These are phyloP conservation scores for Calonectria pseudoturangicola DNA, from an alignment of 2,329 filamentous ascomycete genomes.

Conservation along the genomic window DNA sequence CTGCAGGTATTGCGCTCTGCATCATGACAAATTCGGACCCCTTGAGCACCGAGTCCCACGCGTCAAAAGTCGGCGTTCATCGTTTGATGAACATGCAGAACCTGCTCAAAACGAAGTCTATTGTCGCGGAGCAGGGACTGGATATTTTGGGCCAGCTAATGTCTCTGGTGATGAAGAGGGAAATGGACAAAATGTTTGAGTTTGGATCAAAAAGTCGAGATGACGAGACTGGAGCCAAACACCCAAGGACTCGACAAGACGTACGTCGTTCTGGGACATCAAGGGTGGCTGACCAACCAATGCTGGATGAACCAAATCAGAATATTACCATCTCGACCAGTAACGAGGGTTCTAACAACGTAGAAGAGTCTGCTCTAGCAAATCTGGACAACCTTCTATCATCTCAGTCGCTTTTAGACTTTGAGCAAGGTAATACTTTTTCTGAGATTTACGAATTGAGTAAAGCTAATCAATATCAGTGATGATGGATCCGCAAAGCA, in stretches of 20 bases:
- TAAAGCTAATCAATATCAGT: background rate
- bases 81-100: constrained; percentile 51
- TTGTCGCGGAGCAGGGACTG: constrained; percentile 51
- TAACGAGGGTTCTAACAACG: too few relatives aligned
- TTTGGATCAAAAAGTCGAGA: constrained; percentile 26
- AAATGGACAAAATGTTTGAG: constrained; percentile 47
- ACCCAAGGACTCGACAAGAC: background rate
- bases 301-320: background rate
- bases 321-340: too few relatives aligned
- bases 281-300: background rate
- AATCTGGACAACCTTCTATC: background rate
- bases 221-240: background rate
- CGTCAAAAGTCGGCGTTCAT: constrained; percentile 49
- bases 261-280: background rate
- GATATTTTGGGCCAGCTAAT: constrained; percentile 46
- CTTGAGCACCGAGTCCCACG: constrained; percentile 46
- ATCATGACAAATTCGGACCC: constrained; percentile 50
- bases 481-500: background rate
- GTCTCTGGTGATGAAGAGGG: constrained; percentile 49
- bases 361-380: background rate
- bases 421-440: background rate
- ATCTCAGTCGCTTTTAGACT: background rate
- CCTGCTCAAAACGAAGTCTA: constrained; percentile 44
- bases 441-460: background rate
- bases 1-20: constrained; percentile 50